Conservation (phyloP, 1,139 yeast genomes). For the Entelexis sorbosivorans region DNA sequence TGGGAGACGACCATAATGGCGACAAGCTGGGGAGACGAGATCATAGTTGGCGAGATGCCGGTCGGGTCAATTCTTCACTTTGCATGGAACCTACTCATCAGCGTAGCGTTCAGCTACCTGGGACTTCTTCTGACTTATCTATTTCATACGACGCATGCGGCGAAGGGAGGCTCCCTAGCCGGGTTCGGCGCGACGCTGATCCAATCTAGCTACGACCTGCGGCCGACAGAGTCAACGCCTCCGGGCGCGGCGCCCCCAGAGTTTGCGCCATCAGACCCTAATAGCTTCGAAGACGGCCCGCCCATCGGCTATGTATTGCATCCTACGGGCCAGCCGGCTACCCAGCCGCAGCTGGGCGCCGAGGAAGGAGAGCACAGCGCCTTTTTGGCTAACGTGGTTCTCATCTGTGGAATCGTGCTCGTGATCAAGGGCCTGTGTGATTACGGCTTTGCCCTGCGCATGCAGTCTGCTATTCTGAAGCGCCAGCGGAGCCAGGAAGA, state of each 20-base stretch:
- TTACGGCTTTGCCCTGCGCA: constrained; percentile 62
- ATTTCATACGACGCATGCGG: constrained; percentile 93
- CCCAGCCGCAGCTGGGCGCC: constrained; percentile 9
- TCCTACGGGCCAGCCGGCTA: constrained; percentile 25
- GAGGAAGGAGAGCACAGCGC: constrained; percentile 7
- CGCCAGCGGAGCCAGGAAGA: constrained; percentile 12
- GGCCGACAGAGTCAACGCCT: constrained; percentile 41
- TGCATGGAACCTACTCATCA: constrained; percentile 79
- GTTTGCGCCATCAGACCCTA: constrained; percentile 32
- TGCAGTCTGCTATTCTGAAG: constrained; percentile 51
- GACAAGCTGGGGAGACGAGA: constrained; percentile 72
- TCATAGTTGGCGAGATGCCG: constrained; percentile 89
- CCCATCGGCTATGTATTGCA: constrained; percentile 30
- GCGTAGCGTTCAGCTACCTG: constrained; percentile 82
- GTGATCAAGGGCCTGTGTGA: constrained; percentile 57
- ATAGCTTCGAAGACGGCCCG: constrained; percentile 30
- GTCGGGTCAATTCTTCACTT: constrained; percentile 87
- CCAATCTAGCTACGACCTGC: constrained; percentile 60
- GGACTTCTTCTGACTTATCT: constrained; percentile 87
- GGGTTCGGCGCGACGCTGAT: constrained; percentile 84
- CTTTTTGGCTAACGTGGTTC: constrained; percentile 44
- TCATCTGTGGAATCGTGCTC: constrained; percentile 58
- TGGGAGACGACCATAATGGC: constrained; percentile 88
- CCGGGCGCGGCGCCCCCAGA: constrained; percentile 36
- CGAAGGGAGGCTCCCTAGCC: constrained; percentile 87